Evolutionary conservation across 129 eudicot species (phyloP).

Genomic region (Tanacetum coccineum): DNA sequence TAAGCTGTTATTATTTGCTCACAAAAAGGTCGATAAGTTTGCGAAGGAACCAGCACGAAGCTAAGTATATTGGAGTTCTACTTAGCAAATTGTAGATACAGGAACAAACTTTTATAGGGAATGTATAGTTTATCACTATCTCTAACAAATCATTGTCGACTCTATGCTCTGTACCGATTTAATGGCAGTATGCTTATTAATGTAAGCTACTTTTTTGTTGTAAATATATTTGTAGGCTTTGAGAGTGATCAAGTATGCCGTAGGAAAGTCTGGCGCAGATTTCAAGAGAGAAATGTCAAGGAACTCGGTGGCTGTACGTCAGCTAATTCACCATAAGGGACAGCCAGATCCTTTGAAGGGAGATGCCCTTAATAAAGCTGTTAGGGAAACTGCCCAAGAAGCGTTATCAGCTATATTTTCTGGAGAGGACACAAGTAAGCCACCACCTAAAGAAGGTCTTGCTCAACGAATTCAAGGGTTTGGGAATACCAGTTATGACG

Average conservation of each 20-base stretch:
- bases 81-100: not conserved
- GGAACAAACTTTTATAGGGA: not conserved
- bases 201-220: not conserved
- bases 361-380: constrained; percentile 86
- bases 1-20: not conserved
- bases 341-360: constrained; percentile 86
- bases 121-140: not conserved
- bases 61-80: not conserved
- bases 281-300: constrained; percentile 96
- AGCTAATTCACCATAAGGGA: constrained; percentile 83
- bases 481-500: constrained; percentile 70
- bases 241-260: constrained; percentile 90
- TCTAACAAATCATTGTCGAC: not conserved
- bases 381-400: constrained; percentile 91
- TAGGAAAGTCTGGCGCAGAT: constrained; percentile 90
- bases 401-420: constrained; percentile 83
- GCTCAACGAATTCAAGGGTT: constrained; percentile 77
- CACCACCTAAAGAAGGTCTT: constrained; percentile 66
- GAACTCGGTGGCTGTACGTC: constrained; percentile 82
- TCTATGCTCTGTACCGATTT: not conserved
- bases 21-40: not conserved
- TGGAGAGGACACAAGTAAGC: constrained; percentile 64
- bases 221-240: constrained; percentile 54
- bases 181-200: not conserved
- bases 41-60: not conserved